These are phyloP conservation scores for Blastocystis sp. DNA, from an alignment of 352 stramenopile genomes.

Conservation along the genomic window DNA sequence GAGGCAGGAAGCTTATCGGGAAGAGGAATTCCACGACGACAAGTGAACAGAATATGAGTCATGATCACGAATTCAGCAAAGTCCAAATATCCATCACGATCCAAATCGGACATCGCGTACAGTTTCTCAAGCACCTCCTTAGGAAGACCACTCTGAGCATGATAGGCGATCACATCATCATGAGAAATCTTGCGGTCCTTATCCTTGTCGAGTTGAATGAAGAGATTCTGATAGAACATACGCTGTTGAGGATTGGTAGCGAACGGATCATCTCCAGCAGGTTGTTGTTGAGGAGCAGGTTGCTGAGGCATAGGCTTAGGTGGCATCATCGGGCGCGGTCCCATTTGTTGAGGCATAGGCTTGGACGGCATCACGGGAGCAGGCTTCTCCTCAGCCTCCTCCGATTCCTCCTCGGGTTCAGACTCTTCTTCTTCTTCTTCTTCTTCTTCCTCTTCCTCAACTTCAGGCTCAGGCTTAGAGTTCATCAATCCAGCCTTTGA, in stretches of 20 bases:
- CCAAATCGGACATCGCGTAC: conserved; percentile 6
- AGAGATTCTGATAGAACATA: conserved; percentile 40
- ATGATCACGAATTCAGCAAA: conserved; percentile 32
- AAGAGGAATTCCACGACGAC: conserved; percentile 4
- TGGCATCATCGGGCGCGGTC: conserved; percentile 9
- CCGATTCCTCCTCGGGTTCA: background rate
- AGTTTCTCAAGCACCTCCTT: background rate
- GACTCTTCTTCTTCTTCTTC: background rate
- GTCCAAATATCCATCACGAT: background rate
- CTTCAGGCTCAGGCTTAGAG: background rate
- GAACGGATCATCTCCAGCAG: conserved; percentile 46
- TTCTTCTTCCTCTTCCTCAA: background rate
- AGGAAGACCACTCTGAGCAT: conserved; percentile 35
- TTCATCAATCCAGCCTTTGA: background rate
- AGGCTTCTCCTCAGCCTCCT: background rate
- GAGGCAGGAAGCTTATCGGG: background rate
- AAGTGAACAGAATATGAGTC: conserved; percentile 1
- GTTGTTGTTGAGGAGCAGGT: no score
- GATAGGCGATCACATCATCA: conserved; percentile 21
- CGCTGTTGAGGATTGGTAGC: conserved; percentile 38
- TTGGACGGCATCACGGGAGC: no score
- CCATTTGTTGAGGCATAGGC: background rate
- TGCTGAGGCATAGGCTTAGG: background rate
- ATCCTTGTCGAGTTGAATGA: conserved; percentile 43
- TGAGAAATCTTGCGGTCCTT: conserved; percentile 4